Percentiles rank a stretch among this genome's conserved stretches.
phyloP scores from a whole-genome alignment of 148 eudicot species.

The Cornus controversa region DNA sequence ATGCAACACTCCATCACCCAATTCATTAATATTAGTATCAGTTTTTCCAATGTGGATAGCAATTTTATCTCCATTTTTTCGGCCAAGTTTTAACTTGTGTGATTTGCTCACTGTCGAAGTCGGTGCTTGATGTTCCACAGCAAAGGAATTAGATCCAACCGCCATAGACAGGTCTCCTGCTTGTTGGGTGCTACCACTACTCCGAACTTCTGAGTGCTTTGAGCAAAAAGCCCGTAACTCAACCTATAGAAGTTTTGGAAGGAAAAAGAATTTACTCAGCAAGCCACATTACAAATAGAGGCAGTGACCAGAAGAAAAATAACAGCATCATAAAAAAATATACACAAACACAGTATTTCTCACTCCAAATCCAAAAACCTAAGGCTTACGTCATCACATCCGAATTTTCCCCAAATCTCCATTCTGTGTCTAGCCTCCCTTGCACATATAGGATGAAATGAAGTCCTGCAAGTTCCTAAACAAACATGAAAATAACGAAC shows the following conservation, averaged over 20 bases:
- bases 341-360: neutral
- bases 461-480: slow-evolving; percentile 90
- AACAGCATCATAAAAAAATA: neutral
- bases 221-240: slow-evolving; percentile 87
- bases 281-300: neutral
- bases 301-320: neutral
- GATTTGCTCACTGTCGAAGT: slow-evolving; percentile 29
- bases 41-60: slow-evolving; percentile 30
- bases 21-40: slow-evolving; percentile 25
- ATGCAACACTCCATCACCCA: slow-evolving; percentile 27
- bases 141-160: slow-evolving; percentile 32
- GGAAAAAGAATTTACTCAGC: neutral
- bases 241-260: slow-evolving; percentile 42
- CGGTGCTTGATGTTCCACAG: slow-evolving; percentile 19
- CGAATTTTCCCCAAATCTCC: slow-evolving; percentile 95
- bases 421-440: slow-evolving; percentile 90
- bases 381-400: slow-evolving; percentile 85
- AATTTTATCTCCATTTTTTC: slow-evolving; percentile 56
- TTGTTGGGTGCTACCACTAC: slow-evolving; percentile 21
- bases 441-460: slow-evolving; percentile 95
- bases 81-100: slow-evolving; percentile 49
- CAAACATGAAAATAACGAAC: slow-evolving; percentile 18
- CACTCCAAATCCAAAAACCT: neutral
- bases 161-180: slow-evolving; percentile 28
- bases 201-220: slow-evolving; percentile 66